phyloP scores from a whole-genome alignment of 1,284 basidiomycete genomes.

The Rhizoctonia solani region DNA sequence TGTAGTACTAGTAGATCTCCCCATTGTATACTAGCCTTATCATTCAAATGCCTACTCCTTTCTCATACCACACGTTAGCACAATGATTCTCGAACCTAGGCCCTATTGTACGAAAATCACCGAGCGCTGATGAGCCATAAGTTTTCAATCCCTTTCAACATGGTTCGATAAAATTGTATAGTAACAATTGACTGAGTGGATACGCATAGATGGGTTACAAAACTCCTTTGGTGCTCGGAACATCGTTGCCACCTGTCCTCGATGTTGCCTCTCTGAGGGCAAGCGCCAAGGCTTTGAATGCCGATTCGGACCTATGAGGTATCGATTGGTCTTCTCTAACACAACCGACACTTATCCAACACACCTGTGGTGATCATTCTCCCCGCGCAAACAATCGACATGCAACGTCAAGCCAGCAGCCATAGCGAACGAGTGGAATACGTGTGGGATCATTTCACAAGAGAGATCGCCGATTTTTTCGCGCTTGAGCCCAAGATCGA shows the following conservation, averaged over 20 bases:
- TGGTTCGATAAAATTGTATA: too few species aligned
- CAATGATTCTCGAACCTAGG: too few species aligned
- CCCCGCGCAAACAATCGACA: conserved; percentile 90
- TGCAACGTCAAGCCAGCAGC: conserved; percentile 91
- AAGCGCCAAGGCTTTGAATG: conserved; percentile 96
- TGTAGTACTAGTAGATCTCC: conserved; percentile 22
- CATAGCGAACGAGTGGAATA: conserved; percentile 92
- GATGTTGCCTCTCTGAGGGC: conserved; percentile 94
- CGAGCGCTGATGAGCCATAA: too few species aligned
- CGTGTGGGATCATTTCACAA: conserved; percentile 96
- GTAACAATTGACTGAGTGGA: background rate
- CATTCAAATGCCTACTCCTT: background rate
- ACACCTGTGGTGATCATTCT: conserved; percentile 97
- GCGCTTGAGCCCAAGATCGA: conserved; percentile 85
- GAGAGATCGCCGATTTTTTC: conserved; percentile 98
- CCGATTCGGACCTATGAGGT: conserved; percentile 79
- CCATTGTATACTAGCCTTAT: background rate
- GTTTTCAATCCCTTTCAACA: too few species aligned
- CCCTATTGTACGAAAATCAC: too few species aligned
- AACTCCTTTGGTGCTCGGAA: conserved; percentile 97
- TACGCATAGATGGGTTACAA: conserved; percentile 48
- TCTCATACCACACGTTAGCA: too few species aligned
- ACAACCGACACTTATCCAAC: conserved; percentile 41
- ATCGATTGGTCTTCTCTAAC: conserved; percentile 8
- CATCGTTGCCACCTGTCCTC: conserved; percentile 85